Base-by-base conservation (phyloP, 192 early-diverging fungal species). In the Coemansia sp. region DNA sequence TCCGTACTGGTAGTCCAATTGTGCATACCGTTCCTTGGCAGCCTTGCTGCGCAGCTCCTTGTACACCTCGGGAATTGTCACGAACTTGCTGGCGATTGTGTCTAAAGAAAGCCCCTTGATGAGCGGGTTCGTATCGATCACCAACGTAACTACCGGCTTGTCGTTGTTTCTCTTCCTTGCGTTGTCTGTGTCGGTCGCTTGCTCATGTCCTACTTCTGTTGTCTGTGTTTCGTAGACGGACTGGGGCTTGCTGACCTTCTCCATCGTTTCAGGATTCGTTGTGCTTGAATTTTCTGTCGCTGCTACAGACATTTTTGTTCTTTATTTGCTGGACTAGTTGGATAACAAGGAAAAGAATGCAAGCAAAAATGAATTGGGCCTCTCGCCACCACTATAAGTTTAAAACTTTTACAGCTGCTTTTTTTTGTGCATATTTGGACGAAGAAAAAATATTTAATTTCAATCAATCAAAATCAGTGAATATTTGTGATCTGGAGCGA, bases 51-150 rank as follows among this genome's bases (percentile, higher is more conserved):
- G 86, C 53, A 97, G 85, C 81, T 98, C 95, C 34, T 67, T 69
- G 26, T 94, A 51, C 4, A 98, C 93, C 67, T 98, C 95, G 8
- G 95, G 93, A 6, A 93, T 84, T 13, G 95, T 95, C 26, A 91
- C 87, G 66, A 93, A 91, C 29, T 86, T 85, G 30, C 86, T 84
- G 1, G 92, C 90, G 51, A 94, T 68, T 48, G 79, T 69, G 48
- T 77, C 74, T 29, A 94, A 72, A 10, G 79, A 67, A 0, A 83
- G 67, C 10, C 84, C 86, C 70, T 90, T 92, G 61, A 94, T 62
- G 42, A 94, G 84, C 4, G 90, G 85, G 18, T 87, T 90, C 2
- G 91, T 89, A 81, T 94, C 92, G 20, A 94, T 67, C 13, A 94
- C 85, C 29, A 92, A 72, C 16, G 75, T 82, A 0, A 37, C 64